Base-by-base conservation (phyloP, 1,284 basidiomycete genomes). In the Trametes pubescens region DNA sequence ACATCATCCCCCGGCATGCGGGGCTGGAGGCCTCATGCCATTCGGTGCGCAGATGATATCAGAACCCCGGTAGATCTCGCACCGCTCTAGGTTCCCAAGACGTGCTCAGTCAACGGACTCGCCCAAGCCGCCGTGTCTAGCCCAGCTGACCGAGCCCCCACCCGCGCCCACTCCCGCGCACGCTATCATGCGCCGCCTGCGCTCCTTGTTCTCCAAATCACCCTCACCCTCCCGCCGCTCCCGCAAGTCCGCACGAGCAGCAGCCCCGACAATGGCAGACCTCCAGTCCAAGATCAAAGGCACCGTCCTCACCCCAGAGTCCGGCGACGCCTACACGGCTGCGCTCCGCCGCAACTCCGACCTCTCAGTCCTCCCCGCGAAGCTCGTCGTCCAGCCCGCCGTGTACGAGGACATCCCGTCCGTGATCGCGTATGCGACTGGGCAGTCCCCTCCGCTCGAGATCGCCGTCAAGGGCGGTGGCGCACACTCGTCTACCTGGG, bases 391-490 rank as follows among this genome's bases (percentile, higher is more conserved):
- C 21, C 71, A 73, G 38, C 73, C 73, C 2, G 52, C 57, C 1
- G 43, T 38, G 10, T 65, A 62, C 56, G 56, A 57, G 7, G 73
- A 74, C 61, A 69, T 74, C 43, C 62, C 72, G 2, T 55, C 48
- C 1, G 65, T 69, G 26, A 38, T 74, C 26, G 57, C 66, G 5
- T 72, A 61, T 43, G 73, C 73, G 8, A 44, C 54, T 29, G 21
- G 63, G 2, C 69, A 71, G 24, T 52, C 61, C 3, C 70, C 70
- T 7, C 65, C 66, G 2, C 57, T 72, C 51, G 72, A 74, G 58
- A 63, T 74, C 54, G 73, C 71, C 8, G 66, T 73, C 60, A 73
- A 72, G 54, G 62, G 69, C 37, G 73, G 73, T n/a, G 73, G 73
- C 5, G 65, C 64, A 9, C 71, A 73, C 44, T 65, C 70, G 2